phyloP scores from a whole-genome alignment of 2,329 filamentous ascomycete species.

The Sporothrix luriei region DNA sequence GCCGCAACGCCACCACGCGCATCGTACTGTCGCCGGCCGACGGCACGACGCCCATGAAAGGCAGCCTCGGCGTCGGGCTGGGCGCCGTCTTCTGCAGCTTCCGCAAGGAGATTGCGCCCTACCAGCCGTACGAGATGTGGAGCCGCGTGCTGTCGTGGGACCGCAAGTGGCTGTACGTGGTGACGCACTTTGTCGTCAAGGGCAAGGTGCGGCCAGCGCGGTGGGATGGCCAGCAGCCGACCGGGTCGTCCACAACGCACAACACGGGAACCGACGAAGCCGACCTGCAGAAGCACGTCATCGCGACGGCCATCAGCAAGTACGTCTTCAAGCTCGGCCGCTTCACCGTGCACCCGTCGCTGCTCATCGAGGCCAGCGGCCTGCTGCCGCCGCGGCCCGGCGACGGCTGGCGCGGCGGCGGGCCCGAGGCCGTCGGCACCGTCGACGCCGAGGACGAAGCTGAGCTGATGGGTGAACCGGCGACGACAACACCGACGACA shows the following conservation, averaged over 20 bases:
- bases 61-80: constrained; percentile 64
- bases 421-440: constrained; percentile 44
- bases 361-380: constrained; percentile 69
- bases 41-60: constrained; percentile 51
- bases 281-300: constrained; percentile 64
- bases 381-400: constrained; percentile 74
- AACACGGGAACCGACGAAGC: constrained; percentile 41
- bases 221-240: constrained; percentile 50
- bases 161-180: constrained; percentile 77
- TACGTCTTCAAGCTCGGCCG: constrained; percentile 82
- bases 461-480: constrained; percentile 36
- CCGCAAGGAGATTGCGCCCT: constrained; percentile 71
- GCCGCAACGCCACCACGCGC: constrained; percentile 52
- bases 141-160: constrained; percentile 73
- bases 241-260: constrained; percentile 25
- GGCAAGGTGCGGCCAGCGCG: constrained; percentile 58
- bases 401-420: constrained; percentile 57
- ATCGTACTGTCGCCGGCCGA: constrained; percentile 52
- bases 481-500: constrained; percentile 41
- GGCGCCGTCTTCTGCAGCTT: constrained; percentile 75
- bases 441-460: constrained; percentile 47
- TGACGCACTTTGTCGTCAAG: constrained; percentile 71
- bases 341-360: constrained; percentile 80
- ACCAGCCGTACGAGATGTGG: constrained; percentile 73
- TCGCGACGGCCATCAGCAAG: constrained; percentile 73